These are phyloP conservation scores for Penicillium sp. DNA, from an alignment of 2,329 filamentous ascomycete species.

Conservation along the genomic window DNA sequence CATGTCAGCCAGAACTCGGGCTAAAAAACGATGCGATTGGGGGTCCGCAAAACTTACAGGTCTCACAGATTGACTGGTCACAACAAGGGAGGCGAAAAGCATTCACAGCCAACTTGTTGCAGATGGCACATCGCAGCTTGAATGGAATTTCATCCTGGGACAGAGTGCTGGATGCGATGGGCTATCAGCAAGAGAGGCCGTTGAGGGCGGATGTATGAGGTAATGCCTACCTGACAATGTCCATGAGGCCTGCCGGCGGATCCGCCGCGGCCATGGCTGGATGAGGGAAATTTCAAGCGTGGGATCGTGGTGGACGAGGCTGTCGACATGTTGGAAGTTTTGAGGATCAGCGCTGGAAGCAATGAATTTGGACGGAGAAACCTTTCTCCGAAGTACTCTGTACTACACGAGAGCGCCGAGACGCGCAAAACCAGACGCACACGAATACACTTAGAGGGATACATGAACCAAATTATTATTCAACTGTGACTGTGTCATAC, in stretches of 20 bases:
- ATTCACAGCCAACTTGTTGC: conserved; percentile 86
- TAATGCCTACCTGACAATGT: conserved; percentile 43
- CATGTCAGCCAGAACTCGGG: neutral
- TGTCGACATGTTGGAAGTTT: neutral
- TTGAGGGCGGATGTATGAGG: neutral
- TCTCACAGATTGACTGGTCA: conserved; percentile 90
- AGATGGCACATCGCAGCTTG: conserved; percentile 92
- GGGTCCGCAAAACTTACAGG: conserved; percentile 61
- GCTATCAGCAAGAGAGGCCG: neutral
- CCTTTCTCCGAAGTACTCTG: conserved; percentile 17
- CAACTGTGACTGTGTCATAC: neutral
- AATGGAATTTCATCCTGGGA: conserved; percentile 86
- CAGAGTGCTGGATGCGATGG: conserved; percentile 61
- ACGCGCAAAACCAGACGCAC: neutral
- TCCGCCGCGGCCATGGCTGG: conserved; percentile 42
- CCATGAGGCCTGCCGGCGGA: conserved; percentile 44
- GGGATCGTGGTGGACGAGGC: neutral
- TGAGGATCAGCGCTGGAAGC: conserved; percentile 2
- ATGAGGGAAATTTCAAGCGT: neutral
- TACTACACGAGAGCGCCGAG: neutral
- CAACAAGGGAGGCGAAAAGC: conserved; percentile 92
- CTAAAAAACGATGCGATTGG: neutral
- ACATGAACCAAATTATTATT: neutral
- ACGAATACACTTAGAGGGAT: neutral
- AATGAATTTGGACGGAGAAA: conserved; percentile 25